Base-by-base conservation (phyloP, 495 filamentous ascomycete species). In the Xylaria acuta region DNA sequence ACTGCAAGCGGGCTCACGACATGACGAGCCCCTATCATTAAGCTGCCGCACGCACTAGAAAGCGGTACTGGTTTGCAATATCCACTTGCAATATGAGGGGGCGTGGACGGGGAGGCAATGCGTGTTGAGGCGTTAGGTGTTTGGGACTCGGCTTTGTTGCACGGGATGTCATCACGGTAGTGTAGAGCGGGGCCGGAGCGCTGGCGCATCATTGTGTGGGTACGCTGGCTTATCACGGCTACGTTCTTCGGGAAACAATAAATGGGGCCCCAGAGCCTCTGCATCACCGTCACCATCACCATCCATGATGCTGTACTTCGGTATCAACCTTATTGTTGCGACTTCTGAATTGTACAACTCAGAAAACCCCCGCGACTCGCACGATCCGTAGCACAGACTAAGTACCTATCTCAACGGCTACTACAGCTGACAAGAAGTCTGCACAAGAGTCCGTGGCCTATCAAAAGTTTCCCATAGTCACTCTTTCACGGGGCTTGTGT, bases 141-240 rank as follows among this genome's bases (percentile, higher is more conserved):
- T 8, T 22, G 34, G 58, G 11, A 38, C 58, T 60, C 58, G 58
- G 58, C 58, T 60, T 11, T 36, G 32, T 38, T 3, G 58, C 32
- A 60, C 67, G 67, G 67, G 67, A 69, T 69, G 49, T 59, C 40
- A 69, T 69, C 67, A n/a, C 67, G 67, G 67, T 60, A 69, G 56
- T 83, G 70, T 75, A 75, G 45, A 68, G 82, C 80, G 81, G 83
- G 82, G 82, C 80, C 80, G 78, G 62, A 72, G 74, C 3, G 6
- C 47, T 25, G 36, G 66, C 14, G 51, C 45, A 43, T 22, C 36
- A 20, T 38, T 41, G 22, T 56, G 47, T 67, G 65, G 47, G 30
- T 41, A 25, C 73, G 77, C 75, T 77, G 74, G 64, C 51, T 69
- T 56, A 47, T 77, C 73, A 75, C 77, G 77, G 77, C 75, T 77